A percentile compares a stretch with the other conserved stretches of the same genome.
phyloP scores from a whole-genome alignment of 2,329 filamentous ascomycete genomes.

The Sporothrix inflata region DNA sequence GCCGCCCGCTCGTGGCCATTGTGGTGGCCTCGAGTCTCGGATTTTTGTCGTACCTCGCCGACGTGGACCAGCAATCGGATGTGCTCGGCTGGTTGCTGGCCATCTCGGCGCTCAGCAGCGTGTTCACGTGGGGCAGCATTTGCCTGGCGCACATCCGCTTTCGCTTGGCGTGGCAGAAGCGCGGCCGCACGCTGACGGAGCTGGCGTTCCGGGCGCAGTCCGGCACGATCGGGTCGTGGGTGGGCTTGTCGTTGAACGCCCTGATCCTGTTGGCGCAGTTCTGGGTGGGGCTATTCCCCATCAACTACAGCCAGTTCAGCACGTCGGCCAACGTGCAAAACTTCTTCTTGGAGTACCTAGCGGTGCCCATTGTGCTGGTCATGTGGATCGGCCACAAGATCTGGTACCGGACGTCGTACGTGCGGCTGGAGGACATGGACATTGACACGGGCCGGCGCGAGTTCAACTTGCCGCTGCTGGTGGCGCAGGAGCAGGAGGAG shows the following conservation, averaged over 20 bases:
- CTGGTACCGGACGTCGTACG: conserved; percentile 68
- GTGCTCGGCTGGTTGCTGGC: conserved; percentile 82
- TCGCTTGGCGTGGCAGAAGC: conserved; percentile 73
- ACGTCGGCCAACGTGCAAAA: conserved; percentile 55
- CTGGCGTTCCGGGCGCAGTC: conserved; percentile 81
- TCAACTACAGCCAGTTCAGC: conserved; percentile 57
- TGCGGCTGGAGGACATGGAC: conserved; percentile 77
- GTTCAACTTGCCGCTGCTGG: conserved; percentile 76
- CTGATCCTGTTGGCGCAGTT: conserved; percentile 82
- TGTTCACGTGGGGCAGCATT: conserved; percentile 83
- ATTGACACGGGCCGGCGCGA: conserved; percentile 83
- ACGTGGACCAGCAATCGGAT: conserved; percentile 59
- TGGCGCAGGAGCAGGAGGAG: conserved; percentile 81
- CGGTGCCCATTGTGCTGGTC: conserved; percentile 66
- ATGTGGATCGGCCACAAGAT: conserved; percentile 79
- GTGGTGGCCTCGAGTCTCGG: conserved; percentile 67
- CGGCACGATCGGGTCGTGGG: conserved; percentile 77
- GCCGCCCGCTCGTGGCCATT: conserved; percentile 78
- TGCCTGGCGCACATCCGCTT: conserved; percentile 93
- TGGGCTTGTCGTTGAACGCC: conserved; percentile 75
- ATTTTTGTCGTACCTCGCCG: conserved; percentile 76
- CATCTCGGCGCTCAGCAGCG: conserved; percentile 70
- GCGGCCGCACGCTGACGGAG: conserved; percentile 72
- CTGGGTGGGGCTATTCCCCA: conserved; percentile 81
- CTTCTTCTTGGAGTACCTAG: conserved; percentile 76